phyloP scores from a whole-genome alignment of 1,284 basidiomycete species.

The Ganoderma multipileum region DNA sequence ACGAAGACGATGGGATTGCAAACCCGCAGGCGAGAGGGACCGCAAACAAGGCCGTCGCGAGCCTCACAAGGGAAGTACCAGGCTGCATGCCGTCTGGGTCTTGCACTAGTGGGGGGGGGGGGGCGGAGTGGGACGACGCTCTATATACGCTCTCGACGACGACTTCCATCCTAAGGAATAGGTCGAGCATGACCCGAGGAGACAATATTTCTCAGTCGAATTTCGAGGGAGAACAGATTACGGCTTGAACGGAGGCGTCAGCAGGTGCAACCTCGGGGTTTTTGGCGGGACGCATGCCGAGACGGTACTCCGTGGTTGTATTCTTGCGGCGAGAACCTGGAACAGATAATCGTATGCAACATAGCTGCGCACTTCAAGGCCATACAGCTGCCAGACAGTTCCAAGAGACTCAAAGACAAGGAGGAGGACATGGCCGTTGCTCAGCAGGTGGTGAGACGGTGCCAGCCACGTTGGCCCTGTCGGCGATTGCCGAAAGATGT shows the following conservation, averaged over 20 bases:
- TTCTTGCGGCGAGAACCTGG: background rate
- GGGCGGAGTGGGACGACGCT: background rate
- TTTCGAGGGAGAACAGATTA: background rate
- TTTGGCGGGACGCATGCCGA: constrained; percentile 23
- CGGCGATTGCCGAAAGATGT: too few relatives aligned
- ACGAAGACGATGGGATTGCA: constrained; percentile 24
- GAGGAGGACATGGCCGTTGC: background rate
- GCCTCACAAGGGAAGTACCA: background rate
- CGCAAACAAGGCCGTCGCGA: constrained; percentile 10
- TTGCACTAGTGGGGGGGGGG: background rate
- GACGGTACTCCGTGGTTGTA: constrained; percentile 21
- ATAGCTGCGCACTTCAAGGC: background rate
- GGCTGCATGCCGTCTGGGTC: constrained; percentile 16
- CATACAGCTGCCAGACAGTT: background rate
- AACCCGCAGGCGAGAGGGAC: constrained; percentile 20
- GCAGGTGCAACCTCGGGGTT: constrained; percentile 28
- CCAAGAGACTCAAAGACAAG: background rate
- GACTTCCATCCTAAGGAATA: background rate
- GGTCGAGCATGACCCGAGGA: background rate
- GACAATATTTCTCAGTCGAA: background rate
- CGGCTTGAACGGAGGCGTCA: constrained; percentile 10
- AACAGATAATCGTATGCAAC: background rate
- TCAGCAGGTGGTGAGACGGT: too few relatives aligned
- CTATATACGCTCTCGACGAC: background rate
- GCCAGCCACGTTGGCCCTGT: background rate